phyloP scores from a whole-genome alignment of 2,329 filamentous ascomycete genomes.

The Penicillium paneum region DNA sequence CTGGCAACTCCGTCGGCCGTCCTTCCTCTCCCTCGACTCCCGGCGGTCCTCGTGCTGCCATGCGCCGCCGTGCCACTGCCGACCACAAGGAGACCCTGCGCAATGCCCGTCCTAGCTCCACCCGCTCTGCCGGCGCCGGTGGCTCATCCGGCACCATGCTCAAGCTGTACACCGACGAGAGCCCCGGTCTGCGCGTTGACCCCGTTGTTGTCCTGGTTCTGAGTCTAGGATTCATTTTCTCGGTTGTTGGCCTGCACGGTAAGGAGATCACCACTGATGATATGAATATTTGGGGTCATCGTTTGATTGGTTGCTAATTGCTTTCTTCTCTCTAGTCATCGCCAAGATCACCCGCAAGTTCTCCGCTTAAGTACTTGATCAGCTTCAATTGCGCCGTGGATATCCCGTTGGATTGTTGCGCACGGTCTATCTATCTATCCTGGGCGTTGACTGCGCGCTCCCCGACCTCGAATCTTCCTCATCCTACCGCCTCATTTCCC shows the following conservation, averaged over 20 bases:
- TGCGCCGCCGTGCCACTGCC: constrained; percentile 89
- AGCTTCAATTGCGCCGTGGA: not conserved
- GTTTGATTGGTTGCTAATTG: constrained; percentile 14
- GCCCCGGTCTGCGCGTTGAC: constrained; percentile 93
- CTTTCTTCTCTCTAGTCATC: constrained; percentile 62
- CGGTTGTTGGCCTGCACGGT: constrained; percentile 96
- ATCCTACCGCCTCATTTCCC: constrained; percentile 1
- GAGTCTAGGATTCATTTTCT: constrained; percentile 97
- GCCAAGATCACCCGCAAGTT: constrained; percentile 93
- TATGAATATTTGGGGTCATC: not conserved
- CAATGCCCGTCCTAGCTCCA: constrained; percentile 89
- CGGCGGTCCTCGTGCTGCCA: constrained; percentile 90
- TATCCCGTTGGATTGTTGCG: not conserved
- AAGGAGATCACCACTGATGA: constrained; percentile 40
- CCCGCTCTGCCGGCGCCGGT: constrained; percentile 86
- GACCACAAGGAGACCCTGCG: constrained; percentile 97
- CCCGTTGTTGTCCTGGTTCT: constrained; percentile 95
- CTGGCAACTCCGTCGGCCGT: constrained; percentile 69
- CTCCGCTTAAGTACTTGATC: constrained; percentile 49
- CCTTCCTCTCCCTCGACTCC: constrained; percentile 84
- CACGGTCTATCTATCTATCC: not conserved
- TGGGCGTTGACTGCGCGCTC: constrained; percentile 3
- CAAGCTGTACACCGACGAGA: constrained; percentile 98
- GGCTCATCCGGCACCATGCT: constrained; percentile 98
- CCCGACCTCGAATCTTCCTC: constrained; percentile 6